Conservation (phyloP, 2,329 filamentous ascomycete species). For the Canariomyces notabilis region DNA sequence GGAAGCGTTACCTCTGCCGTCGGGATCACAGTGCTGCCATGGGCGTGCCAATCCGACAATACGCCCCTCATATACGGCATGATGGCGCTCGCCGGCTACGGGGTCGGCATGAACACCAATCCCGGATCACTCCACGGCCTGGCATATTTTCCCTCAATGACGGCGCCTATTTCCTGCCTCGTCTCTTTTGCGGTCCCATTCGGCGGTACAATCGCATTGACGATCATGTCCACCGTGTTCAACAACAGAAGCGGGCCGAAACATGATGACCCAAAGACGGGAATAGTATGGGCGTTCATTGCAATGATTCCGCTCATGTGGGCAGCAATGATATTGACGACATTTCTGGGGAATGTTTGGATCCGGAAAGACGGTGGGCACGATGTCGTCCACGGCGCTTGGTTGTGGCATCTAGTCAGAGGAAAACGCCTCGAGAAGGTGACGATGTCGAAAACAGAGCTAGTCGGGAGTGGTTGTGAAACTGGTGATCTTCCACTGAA, state of each 20-base stretch:
- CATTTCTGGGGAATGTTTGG: slow-evolving; percentile 32
- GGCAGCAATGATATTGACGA: slow-evolving; percentile 29
- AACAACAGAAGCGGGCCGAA: slow-evolving; percentile 47
- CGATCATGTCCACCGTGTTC: slow-evolving; percentile 65
- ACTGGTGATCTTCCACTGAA: not conserved
- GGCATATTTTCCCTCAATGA: slow-evolving; percentile 53
- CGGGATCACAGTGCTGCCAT: slow-evolving; percentile 54
- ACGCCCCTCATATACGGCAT: slow-evolving; percentile 55
- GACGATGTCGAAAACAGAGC: slow-evolving; percentile 12
- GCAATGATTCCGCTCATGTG: slow-evolving; percentile 55
- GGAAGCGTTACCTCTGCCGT: slow-evolving; percentile 53
- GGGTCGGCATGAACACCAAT: slow-evolving; percentile 62
- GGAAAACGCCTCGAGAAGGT: slow-evolving; percentile 17
- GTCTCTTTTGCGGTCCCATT: slow-evolving; percentile 56
- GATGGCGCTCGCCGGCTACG: slow-evolving; percentile 59
- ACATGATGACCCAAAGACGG: slow-evolving; percentile 32
- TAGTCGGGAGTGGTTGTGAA: not conserved
- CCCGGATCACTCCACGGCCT: slow-evolving; percentile 56
- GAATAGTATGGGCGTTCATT: slow-evolving; percentile 62
- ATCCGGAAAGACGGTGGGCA: slow-evolving; percentile 26
- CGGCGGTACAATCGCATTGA: slow-evolving; percentile 60
- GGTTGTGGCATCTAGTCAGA: slow-evolving; percentile 20
- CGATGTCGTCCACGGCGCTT: slow-evolving; percentile 23
- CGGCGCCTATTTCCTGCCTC: slow-evolving; percentile 55
- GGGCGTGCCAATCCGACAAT: slow-evolving; percentile 48